Evolutionary conservation across 1,284 basidiomycete species (phyloP), one percentile per base, ranked within the genome.

Genomic region (Irpex sp.): DNA sequence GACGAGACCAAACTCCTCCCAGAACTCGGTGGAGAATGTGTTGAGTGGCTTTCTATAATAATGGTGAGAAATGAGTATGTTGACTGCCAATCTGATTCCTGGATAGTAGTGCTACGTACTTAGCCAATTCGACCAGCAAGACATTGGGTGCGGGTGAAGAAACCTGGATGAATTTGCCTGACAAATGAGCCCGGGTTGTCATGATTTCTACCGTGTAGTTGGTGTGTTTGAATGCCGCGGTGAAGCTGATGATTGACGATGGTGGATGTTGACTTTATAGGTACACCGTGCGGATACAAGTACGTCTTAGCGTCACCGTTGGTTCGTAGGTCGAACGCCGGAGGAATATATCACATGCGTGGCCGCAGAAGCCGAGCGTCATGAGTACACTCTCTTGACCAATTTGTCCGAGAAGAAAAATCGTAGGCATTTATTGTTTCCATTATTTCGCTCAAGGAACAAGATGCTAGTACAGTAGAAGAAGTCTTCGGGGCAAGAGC

Each of bases 1-100:
- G 0, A 86, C 79, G 1, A 76, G 71, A 1, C 83, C 83, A 36
- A 93, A 85, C 60, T 89, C 89, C 49, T 74, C 75, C 92, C 92
- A 95, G 71, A 90, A 88, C 86, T 83, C 80, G 62, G 82, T 79
- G 57, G 81, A 79, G 73, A 93, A 92, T 0, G 92, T 90, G 70
- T 94, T 94, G 19, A 93, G 88, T 0, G 92, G 92, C 1, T 77
- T 75, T 57, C 91, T 92, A 67, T 36, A 33, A 47, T 53, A 17
- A 36, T 5, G 26, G 26, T 26, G 26, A 26, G 26, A 26, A 26
- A 26, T 26, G 26, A 26, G 26, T 60, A 31, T 5, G 3, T 33
- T 21, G 46, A 33, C 5, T 7, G 21, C 58, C 5, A 36, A 6
- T 5, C 54, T 17, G 13, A 36, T 17, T 26, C 26, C 26, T 26